Percentiles rank a stretch among this genome's conserved stretches.
phyloP scores from a whole-genome alignment of 257 asterid species.

The Voacanga thouarsii region DNA sequence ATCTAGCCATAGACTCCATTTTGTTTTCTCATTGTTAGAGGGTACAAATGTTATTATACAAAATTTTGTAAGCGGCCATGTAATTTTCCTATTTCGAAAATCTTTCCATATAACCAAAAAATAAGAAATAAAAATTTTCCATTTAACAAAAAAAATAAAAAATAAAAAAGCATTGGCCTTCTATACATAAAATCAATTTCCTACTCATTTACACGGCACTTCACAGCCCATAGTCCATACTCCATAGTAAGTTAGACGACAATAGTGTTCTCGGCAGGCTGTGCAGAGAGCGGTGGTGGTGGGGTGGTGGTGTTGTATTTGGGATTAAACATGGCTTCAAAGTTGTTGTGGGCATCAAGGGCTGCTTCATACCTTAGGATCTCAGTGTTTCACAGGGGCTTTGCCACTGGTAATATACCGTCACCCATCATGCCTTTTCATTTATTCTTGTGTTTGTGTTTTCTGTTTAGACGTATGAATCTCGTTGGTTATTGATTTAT shows the following conservation, averaged over 20 bases:
- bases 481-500: slow-evolving; percentile 4
- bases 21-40: too few relatives aligned
- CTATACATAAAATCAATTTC: too few relatives aligned
- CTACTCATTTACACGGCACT: too few relatives aligned
- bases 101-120: not conserved
- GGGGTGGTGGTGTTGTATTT: slow-evolving; percentile 3
- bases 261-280: not conserved
- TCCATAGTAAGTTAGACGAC: too few relatives aligned
- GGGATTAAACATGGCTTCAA: slow-evolving; percentile 53
- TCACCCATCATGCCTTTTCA: not conserved
- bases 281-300: slow-evolving; percentile 14
- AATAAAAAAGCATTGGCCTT: not conserved
- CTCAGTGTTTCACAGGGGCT: slow-evolving; percentile 71
- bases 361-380: slow-evolving; percentile 83
- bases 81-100: not conserved
- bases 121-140: not conserved
- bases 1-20: too few relatives aligned
- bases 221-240: too few relatives aligned
- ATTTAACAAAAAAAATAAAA: not conserved
- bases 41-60: too few relatives aligned
- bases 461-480: slow-evolving; percentile 11
- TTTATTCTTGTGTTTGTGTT: not conserved
- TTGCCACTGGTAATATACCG: slow-evolving; percentile 65
- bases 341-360: slow-evolving; percentile 70
- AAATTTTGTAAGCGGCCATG: too few relatives aligned